Conservation (phyloP, 2,329 filamentous ascomycete genomes). For the Penicillium sp. region DNA sequence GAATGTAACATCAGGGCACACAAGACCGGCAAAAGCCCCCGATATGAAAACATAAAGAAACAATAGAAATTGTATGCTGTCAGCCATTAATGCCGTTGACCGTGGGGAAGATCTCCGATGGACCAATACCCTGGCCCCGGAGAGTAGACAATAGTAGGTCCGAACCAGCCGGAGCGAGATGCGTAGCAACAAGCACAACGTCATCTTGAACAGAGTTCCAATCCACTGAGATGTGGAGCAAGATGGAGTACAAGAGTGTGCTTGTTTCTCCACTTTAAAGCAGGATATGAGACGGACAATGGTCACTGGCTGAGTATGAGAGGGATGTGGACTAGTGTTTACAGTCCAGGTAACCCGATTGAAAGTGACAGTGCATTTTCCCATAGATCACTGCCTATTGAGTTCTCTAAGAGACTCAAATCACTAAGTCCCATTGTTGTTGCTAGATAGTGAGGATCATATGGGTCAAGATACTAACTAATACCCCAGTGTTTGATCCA, state of each 20-base stretch:
- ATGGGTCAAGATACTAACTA: not conserved
- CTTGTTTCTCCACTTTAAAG: constrained; percentile 11
- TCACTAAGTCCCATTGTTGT: not conserved
- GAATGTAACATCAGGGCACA: not conserved
- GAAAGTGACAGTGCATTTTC: not conserved
- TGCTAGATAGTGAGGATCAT: not conserved
- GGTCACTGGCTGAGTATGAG: constrained; percentile 9
- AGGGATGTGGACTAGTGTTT: not conserved
- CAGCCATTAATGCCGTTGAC: constrained; percentile 5
- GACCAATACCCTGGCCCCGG: constrained; percentile 5
- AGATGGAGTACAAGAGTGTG: constrained; percentile 12
- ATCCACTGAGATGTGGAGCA: constrained; percentile 13
- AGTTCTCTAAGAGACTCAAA: not conserved
- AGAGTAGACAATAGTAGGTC: constrained; percentile 10
- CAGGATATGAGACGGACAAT: not conserved
- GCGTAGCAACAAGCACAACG: constrained; percentile 14
- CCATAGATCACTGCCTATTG: not conserved
- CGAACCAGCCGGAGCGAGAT: constrained; percentile 21
- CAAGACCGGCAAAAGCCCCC: constrained; percentile 13
- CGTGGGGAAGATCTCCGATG: constrained; percentile 7
- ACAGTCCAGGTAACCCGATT: not conserved
- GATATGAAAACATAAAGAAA: constrained; percentile 13
- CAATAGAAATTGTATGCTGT: constrained; percentile 13
- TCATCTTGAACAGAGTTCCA: constrained; percentile 18
- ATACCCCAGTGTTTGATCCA: not conserved